A percentile compares a stretch with the other conserved stretches of the same genome.
These are phyloP conservation scores for Crucihimalaya himalaica DNA, from an alignment of 345 rosid genomes.

Conservation along the genomic window DNA sequence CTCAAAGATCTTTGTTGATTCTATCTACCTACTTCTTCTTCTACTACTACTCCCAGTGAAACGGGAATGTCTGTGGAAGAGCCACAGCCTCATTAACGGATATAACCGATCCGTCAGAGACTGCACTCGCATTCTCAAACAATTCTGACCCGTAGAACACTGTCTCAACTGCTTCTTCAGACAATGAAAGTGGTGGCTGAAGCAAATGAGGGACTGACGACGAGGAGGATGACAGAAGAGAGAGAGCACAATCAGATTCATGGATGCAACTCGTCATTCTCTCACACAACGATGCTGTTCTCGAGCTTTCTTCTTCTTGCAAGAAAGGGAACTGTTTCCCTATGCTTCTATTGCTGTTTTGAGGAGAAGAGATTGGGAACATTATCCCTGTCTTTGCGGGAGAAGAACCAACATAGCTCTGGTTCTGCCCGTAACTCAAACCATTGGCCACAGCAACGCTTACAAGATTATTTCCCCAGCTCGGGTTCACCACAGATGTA, in stretches of 20 bases:
- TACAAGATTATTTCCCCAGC: conserved; percentile 47
- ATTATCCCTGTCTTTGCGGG: conserved; percentile 37
- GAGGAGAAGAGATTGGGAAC: conserved; percentile 48
- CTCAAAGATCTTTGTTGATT: conserved; percentile 15
- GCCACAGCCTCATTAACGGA: conserved; percentile 44
- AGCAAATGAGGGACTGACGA: conserved; percentile 38
- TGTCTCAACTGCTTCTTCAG: conserved; percentile 45
- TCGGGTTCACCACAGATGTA: conserved; percentile 41
- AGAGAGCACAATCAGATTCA: conserved; percentile 84
- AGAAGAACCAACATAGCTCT: conserved; percentile 16
- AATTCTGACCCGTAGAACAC: conserved; percentile 43
- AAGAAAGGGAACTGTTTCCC: conserved; percentile 54
- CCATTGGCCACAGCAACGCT: conserved; percentile 31
- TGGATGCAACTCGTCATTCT: conserved; percentile 49
- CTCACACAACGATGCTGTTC: conserved; percentile 45
- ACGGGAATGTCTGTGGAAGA: conserved; percentile 54
- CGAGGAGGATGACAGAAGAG: conserved; percentile 74
- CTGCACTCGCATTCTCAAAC: conserved; percentile 43
- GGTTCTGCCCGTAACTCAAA: conserved; percentile 30
- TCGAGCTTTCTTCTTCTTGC: conserved; percentile 42
- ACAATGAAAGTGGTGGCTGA: conserved; percentile 38
- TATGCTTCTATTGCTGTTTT: conserved; percentile 25
- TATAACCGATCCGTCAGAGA: conserved; percentile 44
- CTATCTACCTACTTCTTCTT: conserved; percentile 23
- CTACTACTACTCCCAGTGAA: conserved; percentile 57